Evolutionary conservation across 1,284 basidiomycete genomes (phyloP).

Genomic region (Schizophyllum amplum): DNA sequence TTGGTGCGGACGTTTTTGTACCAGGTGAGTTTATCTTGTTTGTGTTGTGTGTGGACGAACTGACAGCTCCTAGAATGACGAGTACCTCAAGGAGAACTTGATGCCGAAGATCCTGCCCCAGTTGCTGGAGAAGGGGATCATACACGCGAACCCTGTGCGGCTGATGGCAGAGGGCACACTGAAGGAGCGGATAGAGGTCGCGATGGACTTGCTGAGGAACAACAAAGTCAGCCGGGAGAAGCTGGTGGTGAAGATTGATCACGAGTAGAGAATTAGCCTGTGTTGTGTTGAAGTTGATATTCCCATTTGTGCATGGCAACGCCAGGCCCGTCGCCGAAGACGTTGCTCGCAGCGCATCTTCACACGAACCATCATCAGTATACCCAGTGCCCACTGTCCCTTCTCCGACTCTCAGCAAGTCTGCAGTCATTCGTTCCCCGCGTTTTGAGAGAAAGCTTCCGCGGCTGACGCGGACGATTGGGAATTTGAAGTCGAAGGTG

Average conservation of each 20-base stretch:
- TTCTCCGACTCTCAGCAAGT: background rate
- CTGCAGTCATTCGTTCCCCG: background rate
- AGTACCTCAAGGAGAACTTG: conserved; percentile 30
- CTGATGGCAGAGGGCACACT: conserved; percentile 35
- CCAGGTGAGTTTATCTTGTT: conserved; percentile 20
- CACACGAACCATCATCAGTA: background rate
- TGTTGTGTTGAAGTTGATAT: too few species aligned
- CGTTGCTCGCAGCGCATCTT: background rate
- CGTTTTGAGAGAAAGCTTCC: background rate
- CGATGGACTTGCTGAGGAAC: conserved; percentile 34
- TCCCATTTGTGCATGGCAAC: background rate
- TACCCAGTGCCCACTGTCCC: background rate
- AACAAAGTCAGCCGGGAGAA: conserved; percentile 44
- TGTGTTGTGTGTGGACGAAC: background rate
- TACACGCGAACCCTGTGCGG: conserved; percentile 32
- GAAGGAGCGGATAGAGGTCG: conserved; percentile 29
- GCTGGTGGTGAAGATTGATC: conserved; percentile 31
- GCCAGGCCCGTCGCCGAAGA: too few species aligned
- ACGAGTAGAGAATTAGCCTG: too few species aligned
- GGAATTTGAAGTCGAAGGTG: background rate
- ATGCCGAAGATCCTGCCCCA: conserved; percentile 37
- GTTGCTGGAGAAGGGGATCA: conserved; percentile 27
- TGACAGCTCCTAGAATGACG: conserved; percentile 23
- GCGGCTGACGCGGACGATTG: too few species aligned
- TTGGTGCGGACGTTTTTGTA: conserved; percentile 36